These are phyloP conservation scores for Colletotrichum orchidophilum DNA, from an alignment of 2,329 filamentous ascomycete species.

Conservation along the genomic window DNA sequence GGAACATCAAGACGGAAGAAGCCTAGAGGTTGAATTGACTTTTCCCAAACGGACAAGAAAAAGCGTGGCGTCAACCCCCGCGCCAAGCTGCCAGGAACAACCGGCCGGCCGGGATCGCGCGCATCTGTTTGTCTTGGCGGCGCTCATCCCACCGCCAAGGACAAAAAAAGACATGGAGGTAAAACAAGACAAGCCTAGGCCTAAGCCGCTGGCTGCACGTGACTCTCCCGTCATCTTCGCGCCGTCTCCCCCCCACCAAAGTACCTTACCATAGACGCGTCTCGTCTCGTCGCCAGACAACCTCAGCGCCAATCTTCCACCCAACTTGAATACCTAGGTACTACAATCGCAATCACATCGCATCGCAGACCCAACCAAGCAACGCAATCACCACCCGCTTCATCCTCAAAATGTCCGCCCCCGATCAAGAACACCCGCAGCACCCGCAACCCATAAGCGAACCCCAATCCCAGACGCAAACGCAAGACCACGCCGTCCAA, in stretches of 20 bases:
- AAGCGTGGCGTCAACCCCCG: background rate
- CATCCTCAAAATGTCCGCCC: background rate
- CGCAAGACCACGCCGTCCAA: background rate
- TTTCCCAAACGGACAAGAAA: background rate
- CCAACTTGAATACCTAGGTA: too few relatives aligned
- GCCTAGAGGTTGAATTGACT: background rate
- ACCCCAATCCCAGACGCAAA: background rate
- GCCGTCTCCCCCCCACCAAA: background rate
- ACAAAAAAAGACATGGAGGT: background rate
- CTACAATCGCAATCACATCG: background rate
- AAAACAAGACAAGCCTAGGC: background rate
- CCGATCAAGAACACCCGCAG: background rate
- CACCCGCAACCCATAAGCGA: background rate
- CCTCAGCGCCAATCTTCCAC: background rate
- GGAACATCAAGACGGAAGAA: background rate
- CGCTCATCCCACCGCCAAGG: background rate
- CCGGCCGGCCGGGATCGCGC: background rate
- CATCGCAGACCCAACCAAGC: background rate
- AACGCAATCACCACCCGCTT: background rate
- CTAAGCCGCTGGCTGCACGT: too few relatives aligned
- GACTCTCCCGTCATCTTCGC: background rate
- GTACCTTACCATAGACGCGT: background rate
- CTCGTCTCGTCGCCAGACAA: background rate
- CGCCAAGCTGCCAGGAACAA: background rate
- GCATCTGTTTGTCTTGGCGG: background rate